Base-by-base conservation (phyloP, 805 yeast species). In the Pichia cephalocereana region DNA sequence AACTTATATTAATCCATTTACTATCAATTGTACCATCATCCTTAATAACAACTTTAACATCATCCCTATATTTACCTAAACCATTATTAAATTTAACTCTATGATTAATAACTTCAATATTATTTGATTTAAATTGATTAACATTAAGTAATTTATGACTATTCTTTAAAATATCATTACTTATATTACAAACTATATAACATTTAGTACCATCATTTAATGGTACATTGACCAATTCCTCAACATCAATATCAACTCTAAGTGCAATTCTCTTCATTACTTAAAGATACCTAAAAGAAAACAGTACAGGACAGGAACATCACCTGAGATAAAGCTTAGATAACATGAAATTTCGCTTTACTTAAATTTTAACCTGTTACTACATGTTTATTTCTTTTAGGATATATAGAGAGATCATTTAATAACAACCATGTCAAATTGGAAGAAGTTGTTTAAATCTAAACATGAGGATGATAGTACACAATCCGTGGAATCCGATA, bases 221-320 rank as follows among this genome's bases (percentile, higher is more conserved):
- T 2, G 98, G 98, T 30, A 91, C 76, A 58, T 90, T 90, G n/a
- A 82, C 74, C 43, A 91, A 68, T 53, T 86, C 95, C 47, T 77
- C 75, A 43, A 89, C 73, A 17, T 73, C 64, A 30, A 87, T 65
- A 19, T 70, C 63, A 39, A 87, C 70, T 44, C 76, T 68, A 63
- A 86, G 90, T 64, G 79, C 52, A 10, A 46, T 39, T 31, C 43
- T 49, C 14, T 48, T 37, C 52, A 49, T 49, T 34, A 34, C 37
- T 14, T 4, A 34, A 11, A 34, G 37, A 12, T 7, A 32, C 3
- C 2, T 2, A 12, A 2, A 32, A 32, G 6, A 3, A 12, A 32
- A 32, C 8, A 34, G 37, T 14, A 34, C 17, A 34, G 17, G 37
- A 34, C 8, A 34, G 10, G 37, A 32, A 23, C 26, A 23, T 23